Percentiles rank a stretch among this genome's conserved stretches.
These are phyloP conservation scores for Podosphaera leucotricha DNA, from an alignment of 2,329 filamentous ascomycete species.

Conservation along the genomic window DNA sequence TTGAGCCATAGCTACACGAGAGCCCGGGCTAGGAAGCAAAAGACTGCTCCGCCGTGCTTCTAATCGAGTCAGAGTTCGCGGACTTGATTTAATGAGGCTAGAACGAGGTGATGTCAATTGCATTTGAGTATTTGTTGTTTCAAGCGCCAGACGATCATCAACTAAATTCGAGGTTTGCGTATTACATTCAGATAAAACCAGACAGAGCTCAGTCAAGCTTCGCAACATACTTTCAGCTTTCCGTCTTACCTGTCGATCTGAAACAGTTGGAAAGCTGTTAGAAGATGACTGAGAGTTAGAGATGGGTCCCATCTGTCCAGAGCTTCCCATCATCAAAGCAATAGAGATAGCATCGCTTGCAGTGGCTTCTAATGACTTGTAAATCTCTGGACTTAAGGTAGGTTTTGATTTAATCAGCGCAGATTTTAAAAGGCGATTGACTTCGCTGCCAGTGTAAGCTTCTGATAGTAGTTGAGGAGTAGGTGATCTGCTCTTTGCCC, in stretches of 20 bases:
- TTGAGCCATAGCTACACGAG: conserved; percentile 13
- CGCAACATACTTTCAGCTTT: conserved; percentile 88
- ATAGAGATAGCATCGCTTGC: conserved; percentile 62
- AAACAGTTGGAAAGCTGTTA: conserved; percentile 20
- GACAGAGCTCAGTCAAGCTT: conserved; percentile 74
- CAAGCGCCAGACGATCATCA: conserved; percentile 7
- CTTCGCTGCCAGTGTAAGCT: conserved; percentile 23
- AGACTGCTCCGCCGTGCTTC: conserved; percentile 16
- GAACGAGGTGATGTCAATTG: conserved; percentile 8
- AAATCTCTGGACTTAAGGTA: conserved; percentile 47
- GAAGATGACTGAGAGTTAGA: conserved; percentile 30
- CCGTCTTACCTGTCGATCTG: conserved; percentile 66
- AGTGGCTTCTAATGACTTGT: conserved; percentile 54
- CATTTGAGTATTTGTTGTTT: conserved; percentile 6
- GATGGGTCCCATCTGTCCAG: conserved; percentile 43
- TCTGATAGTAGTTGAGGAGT: conserved; percentile 16
- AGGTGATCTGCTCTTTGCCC: conserved; percentile 23
- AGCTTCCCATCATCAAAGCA: conserved; percentile 51
- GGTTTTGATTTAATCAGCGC: conserved; percentile 59
- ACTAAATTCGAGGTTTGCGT: conserved; percentile 3
- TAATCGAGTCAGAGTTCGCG: conserved; percentile 14
- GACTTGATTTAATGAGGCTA: conserved; percentile 11
- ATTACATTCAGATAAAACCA: conserved; percentile 45
- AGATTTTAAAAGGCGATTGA: conserved; percentile 57
- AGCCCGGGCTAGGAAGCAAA: conserved; percentile 12